Percentiles rank a stretch among this genome's conserved stretches.
Conservation (phyloP, 1,284 basidiomycete genomes). For the Termitomyces sp. region DNA sequence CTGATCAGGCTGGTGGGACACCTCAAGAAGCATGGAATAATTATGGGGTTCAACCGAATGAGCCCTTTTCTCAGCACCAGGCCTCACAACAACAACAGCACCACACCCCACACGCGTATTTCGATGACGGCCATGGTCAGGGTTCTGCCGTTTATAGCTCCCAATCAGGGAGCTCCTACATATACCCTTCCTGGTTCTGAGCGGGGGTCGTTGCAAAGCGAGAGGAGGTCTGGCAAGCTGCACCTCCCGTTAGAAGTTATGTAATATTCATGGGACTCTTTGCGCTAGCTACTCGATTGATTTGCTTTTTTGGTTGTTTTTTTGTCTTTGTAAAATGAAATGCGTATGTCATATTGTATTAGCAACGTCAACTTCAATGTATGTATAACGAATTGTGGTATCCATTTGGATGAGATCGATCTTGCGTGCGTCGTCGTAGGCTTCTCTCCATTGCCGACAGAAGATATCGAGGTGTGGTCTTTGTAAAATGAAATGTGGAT, state of each 20-base stretch:
- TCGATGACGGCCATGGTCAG: conserved; percentile 6
- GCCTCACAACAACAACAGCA: not conserved
- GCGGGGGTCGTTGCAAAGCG: conserved; percentile 23
- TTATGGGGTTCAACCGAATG: conserved; percentile 8
- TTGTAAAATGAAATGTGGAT: no score
- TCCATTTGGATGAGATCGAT: conserved; percentile 63
- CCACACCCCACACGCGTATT: conserved; percentile 2
- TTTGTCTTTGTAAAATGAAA: not conserved
- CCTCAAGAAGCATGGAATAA: conserved; percentile 10
- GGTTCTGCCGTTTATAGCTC: not conserved
- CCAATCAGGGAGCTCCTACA: not conserved
- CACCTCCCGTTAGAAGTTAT: conserved; percentile 8
- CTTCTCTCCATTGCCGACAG: conserved; percentile 59
- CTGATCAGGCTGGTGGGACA: conserved; percentile 3
- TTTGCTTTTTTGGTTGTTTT: not conserved
- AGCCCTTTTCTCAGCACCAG: conserved; percentile 10
- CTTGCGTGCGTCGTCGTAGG: conserved; percentile 33
- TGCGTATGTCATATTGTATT: not conserved
- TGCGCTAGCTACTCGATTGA: not conserved
- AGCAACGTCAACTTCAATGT: not conserved
- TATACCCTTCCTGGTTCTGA: conserved; percentile 10
- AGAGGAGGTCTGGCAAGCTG: conserved; percentile 32
- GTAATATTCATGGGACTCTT: conserved; percentile 1
- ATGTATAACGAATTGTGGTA: conserved; percentile 16
- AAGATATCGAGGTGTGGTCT: no score